These are phyloP conservation scores for Lasiodiplodia sp. DNA, from an alignment of 2,329 filamentous ascomycete genomes.

Conservation along the genomic window DNA sequence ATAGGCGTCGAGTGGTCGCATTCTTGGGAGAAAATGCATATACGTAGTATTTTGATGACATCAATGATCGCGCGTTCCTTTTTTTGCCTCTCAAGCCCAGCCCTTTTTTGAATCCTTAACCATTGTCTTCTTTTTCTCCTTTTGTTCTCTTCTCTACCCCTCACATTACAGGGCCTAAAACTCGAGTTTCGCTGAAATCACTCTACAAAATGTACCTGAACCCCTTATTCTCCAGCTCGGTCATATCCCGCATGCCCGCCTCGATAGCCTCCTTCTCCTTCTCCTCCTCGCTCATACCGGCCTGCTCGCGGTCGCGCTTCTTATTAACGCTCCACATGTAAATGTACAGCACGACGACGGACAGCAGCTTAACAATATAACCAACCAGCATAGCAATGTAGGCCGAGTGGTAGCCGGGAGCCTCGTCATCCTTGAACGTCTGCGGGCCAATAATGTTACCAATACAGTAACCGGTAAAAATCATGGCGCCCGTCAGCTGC, in stretches of 20 bases:
- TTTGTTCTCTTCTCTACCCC: no score
- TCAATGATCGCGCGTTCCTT: background rate
- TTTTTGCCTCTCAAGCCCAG: background rate
- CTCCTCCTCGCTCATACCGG: conserved; percentile 42
- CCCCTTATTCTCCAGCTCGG: conserved; percentile 62
- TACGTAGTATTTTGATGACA: background rate
- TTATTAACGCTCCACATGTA: conserved; percentile 65
- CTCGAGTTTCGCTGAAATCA: no score
- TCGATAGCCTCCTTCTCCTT: conserved; percentile 61
- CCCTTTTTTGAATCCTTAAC: background rate
- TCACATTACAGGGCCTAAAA: no score
- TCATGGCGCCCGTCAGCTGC: conserved; percentile 57
- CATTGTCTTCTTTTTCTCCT: background rate
- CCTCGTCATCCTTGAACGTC: conserved; percentile 60
- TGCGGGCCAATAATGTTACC: conserved; percentile 64
- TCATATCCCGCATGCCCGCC: conserved; percentile 63
- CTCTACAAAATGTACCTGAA: conserved; percentile 60
- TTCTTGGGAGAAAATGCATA: background rate
- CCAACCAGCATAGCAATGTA: conserved; percentile 65
- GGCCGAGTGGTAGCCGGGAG: conserved; percentile 58
- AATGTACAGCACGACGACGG: conserved; percentile 59
- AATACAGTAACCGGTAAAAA: conserved; percentile 63
- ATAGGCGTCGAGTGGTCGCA: background rate
- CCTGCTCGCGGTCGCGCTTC: conserved; percentile 58
- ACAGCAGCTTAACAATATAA: conserved; percentile 60